Evolutionary conservation across 1,284 basidiomycete species (phyloP), one percentile per base, ranked within the genome.

Genomic region (Porogramme epimiltina): DNA sequence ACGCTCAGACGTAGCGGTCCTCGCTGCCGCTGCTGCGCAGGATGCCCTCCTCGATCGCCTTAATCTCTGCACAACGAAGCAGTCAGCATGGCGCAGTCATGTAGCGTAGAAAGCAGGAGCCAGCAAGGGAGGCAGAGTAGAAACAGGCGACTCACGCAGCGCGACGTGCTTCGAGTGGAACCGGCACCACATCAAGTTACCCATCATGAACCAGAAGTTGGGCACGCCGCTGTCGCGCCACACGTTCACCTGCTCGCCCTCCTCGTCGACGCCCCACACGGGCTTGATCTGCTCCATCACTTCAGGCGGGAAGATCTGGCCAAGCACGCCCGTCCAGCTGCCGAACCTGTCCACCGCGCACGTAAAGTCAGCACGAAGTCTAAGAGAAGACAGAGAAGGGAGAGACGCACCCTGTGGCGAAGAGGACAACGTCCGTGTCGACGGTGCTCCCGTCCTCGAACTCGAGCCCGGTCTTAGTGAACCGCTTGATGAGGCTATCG

Each of bases 401-500:
- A 20, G 13, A n/a, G 4, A 56, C 64, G 51, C 64, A 86, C 74
- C 85, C 85, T 8, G 84, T 88, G 2, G 83, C 81, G 66, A 85
- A 83, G 15, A 91, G 62, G 22, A 91, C 79, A 15, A 87, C 77
- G 64, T 92, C 88, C 13, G 83, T 86, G 10, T 79, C 69, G 25
- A 90, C 65, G 55, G 78, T 78, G 23, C 76, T 80, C 8, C 87
- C 87, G 55, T 91, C 78, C 50, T 80, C 78, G 59, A 91, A 91
- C 42, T 74, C 74, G 10, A 91, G 62, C 0, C 80, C 81, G 6
- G 67, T 76, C 57, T 79, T 74, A 0, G 79, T 85, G 62, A 82
- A 85, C 37, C 67, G 63, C 49, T 78, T 72, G 54, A 87, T 78
- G 48, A 76, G 70, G 40, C 73, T 77, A 47, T 84, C 84, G 60